Evolutionary conservation across 345 rosid genomes (phyloP), one percentile per base, ranked within the genome.

Genomic region (Brassica juncea): DNA sequence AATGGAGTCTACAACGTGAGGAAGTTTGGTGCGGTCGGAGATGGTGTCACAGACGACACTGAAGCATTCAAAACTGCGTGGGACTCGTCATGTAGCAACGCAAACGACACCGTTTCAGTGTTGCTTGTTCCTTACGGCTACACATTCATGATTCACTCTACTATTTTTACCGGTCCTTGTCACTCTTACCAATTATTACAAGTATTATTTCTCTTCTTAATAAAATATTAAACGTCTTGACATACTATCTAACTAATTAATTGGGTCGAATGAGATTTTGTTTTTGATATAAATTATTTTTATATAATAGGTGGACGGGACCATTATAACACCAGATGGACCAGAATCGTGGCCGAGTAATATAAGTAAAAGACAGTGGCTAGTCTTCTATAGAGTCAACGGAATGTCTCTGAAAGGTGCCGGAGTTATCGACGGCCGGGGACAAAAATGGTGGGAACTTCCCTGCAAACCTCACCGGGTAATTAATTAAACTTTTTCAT

Each of bases 401-500:
- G 83, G 86, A 65, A 79, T 95, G 92, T 85, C 97, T 4, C 77
- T 95, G 66, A 84, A 79, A 85, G 99, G 99, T 7, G 88, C 92
- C n/a, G 97, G 99, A 60, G 78, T 78, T 7, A 89, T 96, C 58
- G 87, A 96, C 68, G 98, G 97, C 62, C 86, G 89, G 82, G 99
- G 99, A 76, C 85, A 90, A 71, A 92, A 93, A 85, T 96, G 99
- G 99, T 96, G 99, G 99, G 90, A 96, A 84, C 98, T 96, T 77
- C 98, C 99, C 62, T 96, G 99, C 80, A 96, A 96, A 86, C 97
- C 98, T 42, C 99, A 96, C 89, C 88, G 85, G 89, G 99, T 94
- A 84, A 23, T 61, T 28, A 80, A 15, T 11, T 14, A 1, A 60
- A 30, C 49, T 49, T 28, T 16, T 68, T 37, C 16, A 66, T 9